A percentile compares a stretch with the other conserved stretches of the same genome.
Conservation (phyloP, 1,139 yeast genomes). For the Suhomyces bolitotheri region DNA sequence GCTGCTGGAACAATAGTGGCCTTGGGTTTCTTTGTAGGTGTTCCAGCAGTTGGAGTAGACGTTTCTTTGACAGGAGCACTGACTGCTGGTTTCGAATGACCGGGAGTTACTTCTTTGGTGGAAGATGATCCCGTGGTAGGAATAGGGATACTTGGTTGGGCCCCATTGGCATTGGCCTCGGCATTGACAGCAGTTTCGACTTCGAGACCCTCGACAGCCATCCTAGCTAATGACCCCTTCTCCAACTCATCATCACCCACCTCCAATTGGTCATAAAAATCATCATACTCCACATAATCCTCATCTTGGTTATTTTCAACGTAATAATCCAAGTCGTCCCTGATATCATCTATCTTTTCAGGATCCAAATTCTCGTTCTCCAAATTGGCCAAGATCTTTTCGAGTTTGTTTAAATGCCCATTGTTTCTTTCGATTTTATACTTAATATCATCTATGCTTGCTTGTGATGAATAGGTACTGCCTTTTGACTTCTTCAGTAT, state of each 20-base stretch:
- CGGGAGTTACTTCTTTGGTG: slow-evolving; percentile 13
- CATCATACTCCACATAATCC: slow-evolving; percentile 95
- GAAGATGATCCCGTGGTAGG: slow-evolving; percentile 13
- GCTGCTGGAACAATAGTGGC: slow-evolving; percentile 18
- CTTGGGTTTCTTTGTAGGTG: slow-evolving; percentile 17
- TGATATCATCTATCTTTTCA: slow-evolving; percentile 73
- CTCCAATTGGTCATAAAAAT: slow-evolving; percentile 84
- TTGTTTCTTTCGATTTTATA: slow-evolving; percentile 73
- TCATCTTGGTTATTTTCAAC: slow-evolving; percentile 94
- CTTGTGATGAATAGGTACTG: slow-evolving; percentile 37
- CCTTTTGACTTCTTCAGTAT: slow-evolving; percentile 54
- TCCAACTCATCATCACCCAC: slow-evolving; percentile 52
- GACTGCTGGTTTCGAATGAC: slow-evolving; percentile 17
- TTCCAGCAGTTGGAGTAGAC: slow-evolving; percentile 10
- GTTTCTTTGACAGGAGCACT: slow-evolving; percentile 18
- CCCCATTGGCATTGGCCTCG: slow-evolving; percentile 15
- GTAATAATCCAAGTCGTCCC: slow-evolving; percentile 90
- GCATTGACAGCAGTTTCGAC: slow-evolving; percentile 13
- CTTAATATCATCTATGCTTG: slow-evolving; percentile 60
- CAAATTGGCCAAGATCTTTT: slow-evolving; percentile 70
- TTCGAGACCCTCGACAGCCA: slow-evolving; percentile 34
- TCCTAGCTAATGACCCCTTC: slow-evolving; percentile 47
- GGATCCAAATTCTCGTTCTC: slow-evolving; percentile 85
- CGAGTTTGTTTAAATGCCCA: slow-evolving; percentile 77
- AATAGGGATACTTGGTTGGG: slow-evolving; percentile 5